Percentiles rank a stretch among this genome's conserved stretches.
Conservation (phyloP, 2,329 filamentous ascomycete species). For the Thielaviopsis ethacetica region DNA sequence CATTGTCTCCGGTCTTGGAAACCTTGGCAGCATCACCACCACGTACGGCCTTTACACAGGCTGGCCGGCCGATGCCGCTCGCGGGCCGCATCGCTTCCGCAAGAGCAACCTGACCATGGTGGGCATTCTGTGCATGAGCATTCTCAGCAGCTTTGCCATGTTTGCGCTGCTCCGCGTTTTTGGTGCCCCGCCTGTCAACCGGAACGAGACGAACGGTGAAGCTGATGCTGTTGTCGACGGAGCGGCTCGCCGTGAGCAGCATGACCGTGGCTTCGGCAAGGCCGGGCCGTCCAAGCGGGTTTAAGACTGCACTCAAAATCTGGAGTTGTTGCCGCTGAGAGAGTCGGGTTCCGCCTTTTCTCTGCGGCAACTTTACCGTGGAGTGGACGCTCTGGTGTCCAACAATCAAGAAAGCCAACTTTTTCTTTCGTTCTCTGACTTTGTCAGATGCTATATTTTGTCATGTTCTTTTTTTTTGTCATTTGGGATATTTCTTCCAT, state of each 20-base stretch:
- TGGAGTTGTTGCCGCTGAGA: no score
- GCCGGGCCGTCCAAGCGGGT: conserved; percentile 20
- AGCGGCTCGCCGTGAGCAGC: conserved; percentile 39
- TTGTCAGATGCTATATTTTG: neutral
- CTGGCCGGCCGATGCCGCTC: conserved; percentile 60
- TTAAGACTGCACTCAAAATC: conserved; percentile 11
- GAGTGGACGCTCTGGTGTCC: no score
- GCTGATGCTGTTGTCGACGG: conserved; percentile 37
- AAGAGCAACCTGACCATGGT: conserved; percentile 82
- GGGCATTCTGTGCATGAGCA: conserved; percentile 65
- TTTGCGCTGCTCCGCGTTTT: conserved; percentile 44
- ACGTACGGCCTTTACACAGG: conserved; percentile 82
- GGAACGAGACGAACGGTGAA: conserved; percentile 28
- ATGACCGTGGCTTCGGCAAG: conserved; percentile 41
- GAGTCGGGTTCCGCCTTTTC: no score
- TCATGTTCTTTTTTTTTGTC: conserved; percentile 4
- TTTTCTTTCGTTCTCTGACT: neutral
- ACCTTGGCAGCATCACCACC: conserved; percentile 70
- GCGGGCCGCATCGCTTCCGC: conserved; percentile 55
- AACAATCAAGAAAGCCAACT: conserved; percentile 12
- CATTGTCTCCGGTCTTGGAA: conserved; percentile 73
- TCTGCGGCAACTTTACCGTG: no score
- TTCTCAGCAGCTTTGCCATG: conserved; percentile 55
- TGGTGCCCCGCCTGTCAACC: conserved; percentile 28
- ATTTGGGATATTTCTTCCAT: conserved; percentile 6